Evolutionary conservation across 2,329 filamentous ascomycete species (phyloP).

Genomic region (Gremmenia infestans): DNA sequence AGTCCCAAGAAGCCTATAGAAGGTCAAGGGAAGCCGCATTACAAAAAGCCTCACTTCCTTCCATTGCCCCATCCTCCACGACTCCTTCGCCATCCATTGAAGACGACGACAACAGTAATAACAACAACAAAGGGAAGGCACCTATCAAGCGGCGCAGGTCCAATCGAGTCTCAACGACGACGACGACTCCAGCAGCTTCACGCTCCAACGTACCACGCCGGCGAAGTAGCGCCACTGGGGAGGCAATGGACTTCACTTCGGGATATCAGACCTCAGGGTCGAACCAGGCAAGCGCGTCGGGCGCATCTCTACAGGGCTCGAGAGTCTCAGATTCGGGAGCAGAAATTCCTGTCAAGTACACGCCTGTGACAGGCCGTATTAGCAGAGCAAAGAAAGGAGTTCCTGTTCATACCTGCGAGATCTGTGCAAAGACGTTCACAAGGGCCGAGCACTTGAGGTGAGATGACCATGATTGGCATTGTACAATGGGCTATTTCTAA

Average conservation of each 20-base stretch:
- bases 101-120: slow-evolving; percentile 8
- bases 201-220: slow-evolving; percentile 16
- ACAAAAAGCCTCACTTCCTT: slow-evolving; percentile 23
- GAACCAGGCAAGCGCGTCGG: slow-evolving; percentile 20
- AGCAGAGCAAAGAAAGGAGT: slow-evolving; percentile 33
- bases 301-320: slow-evolving; percentile 23
- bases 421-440: slow-evolving; percentile 48
- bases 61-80: slow-evolving; percentile 19
- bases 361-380: slow-evolving; percentile 32
- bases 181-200: slow-evolving; percentile 13
- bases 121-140: slow-evolving; percentile 20
- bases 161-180: slow-evolving; percentile 22
- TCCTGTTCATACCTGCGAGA: slow-evolving; percentile 31
- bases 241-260: slow-evolving; percentile 25
- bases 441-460: slow-evolving; percentile 59
- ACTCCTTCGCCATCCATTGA: slow-evolving; percentile 19
- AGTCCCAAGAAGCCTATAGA: slow-evolving; percentile 32
- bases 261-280: slow-evolving; percentile 20
- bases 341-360: slow-evolving; percentile 31
- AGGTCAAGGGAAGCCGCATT: slow-evolving; percentile 28
- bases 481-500: not conserved
- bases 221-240: slow-evolving; percentile 23
- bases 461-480: slow-evolving; percentile 5
- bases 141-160: slow-evolving; percentile 26
- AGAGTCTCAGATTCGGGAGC: slow-evolving; percentile 22